These are phyloP conservation scores for Claviceps maximensis DNA, from an alignment of 2,329 filamentous ascomycete species.

Conservation along the genomic window DNA sequence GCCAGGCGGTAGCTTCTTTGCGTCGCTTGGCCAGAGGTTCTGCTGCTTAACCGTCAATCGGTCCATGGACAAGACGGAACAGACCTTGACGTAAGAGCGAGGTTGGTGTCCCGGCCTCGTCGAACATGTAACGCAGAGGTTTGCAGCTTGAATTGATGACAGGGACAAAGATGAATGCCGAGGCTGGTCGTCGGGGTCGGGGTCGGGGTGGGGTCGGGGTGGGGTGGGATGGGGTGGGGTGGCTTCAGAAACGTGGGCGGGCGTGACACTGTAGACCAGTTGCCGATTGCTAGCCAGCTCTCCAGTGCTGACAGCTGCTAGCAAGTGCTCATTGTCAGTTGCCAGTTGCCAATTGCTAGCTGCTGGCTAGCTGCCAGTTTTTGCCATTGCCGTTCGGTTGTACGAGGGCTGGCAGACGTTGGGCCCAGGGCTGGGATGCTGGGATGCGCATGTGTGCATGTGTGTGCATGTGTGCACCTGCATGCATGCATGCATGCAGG, in stretches of 20 bases:
- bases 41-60: not conserved
- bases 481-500: not conserved
- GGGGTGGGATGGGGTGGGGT: not conserved
- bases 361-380: not conserved
- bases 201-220: not conserved
- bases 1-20: not conserved
- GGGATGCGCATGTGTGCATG: not conserved
- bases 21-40: not conserved
- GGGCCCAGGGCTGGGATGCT: not conserved
- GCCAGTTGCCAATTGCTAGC: not conserved
- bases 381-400: not conserved
- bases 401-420: not conserved
- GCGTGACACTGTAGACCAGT: not conserved
- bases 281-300: too few species aligned
- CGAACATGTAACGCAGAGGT: not conserved
- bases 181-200: too few species aligned
- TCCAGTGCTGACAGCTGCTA: too few species aligned
- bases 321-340: not conserved
- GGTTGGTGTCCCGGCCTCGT: not conserved
- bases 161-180: not conserved
- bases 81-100: not conserved
- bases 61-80: not conserved
- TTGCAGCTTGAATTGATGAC: not conserved
- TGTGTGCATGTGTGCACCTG: not conserved
- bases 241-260: not conserved